phyloP scores from a whole-genome alignment of 2,329 filamentous ascomycete genomes.

The Chaetomium olivaceum region DNA sequence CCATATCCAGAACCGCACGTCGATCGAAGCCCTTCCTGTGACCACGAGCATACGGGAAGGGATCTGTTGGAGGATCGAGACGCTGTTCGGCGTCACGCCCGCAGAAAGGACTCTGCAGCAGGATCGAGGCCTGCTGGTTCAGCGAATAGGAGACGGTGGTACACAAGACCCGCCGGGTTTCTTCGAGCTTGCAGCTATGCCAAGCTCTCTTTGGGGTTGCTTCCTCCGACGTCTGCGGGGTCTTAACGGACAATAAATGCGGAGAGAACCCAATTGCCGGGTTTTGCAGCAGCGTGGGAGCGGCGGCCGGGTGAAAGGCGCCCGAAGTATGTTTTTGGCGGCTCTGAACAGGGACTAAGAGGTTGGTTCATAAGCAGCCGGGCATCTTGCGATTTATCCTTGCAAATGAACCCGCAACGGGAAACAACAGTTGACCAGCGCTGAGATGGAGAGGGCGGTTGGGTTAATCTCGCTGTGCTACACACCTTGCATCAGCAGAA shows the following conservation, averaged over 20 bases:
- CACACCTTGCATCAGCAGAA: not conserved
- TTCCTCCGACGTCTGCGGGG: conserved; percentile 29
- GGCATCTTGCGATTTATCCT: not conserved
- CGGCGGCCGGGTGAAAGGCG: conserved; percentile 4
- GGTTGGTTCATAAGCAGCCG: not conserved
- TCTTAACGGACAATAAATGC: conserved; percentile 6
- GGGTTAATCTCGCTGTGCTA: not conserved
- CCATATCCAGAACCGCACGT: not conserved
- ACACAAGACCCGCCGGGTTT: not conserved
- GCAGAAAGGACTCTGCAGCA: not conserved
- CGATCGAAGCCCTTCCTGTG: conserved; percentile 1
- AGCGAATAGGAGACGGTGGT: conserved; percentile 6
- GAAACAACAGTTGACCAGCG: not conserved
- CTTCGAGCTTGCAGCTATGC: conserved; percentile 7
- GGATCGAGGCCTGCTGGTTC: not conserved
- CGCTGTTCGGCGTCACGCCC: not conserved
- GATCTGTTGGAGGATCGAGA: not conserved
- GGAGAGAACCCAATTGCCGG: conserved; percentile 13
- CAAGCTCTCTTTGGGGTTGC: conserved; percentile 29
- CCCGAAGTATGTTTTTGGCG: conserved; percentile 1
- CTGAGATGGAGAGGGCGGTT: not conserved
- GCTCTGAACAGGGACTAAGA: not conserved
- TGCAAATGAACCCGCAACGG: not conserved
- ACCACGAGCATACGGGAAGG: not conserved
- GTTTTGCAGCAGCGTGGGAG: not conserved